Conservation (phyloP, 805 yeast species). For the Kodamaea hsintzibuensis region DNA sequence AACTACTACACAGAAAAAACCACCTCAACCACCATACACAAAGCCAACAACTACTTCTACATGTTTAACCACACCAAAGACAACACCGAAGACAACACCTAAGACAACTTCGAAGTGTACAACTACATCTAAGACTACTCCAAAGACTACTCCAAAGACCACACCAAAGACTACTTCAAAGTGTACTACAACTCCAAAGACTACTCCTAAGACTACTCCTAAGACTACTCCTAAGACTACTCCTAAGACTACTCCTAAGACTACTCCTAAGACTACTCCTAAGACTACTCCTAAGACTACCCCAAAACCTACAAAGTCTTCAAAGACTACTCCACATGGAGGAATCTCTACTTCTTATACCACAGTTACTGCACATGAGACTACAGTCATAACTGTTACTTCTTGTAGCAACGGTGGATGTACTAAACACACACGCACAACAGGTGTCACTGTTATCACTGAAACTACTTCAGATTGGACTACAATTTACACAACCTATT, state of each 20-base stretch:
- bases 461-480: slow-evolving; percentile 9
- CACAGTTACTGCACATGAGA: slow-evolving; percentile 10
- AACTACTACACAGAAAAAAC: no score
- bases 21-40: not conserved
- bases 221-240: slow-evolving; percentile 6
- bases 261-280: slow-evolving; percentile 1
- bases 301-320: not conserved
- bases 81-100: not conserved
- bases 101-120: slow-evolving; percentile 1
- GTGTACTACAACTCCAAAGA: slow-evolving; percentile 7
- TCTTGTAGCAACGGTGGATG: slow-evolving; percentile 1
- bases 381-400: slow-evolving; percentile 4
- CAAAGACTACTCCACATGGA: not conserved
- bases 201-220: slow-evolving; percentile 5
- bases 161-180: not conserved
- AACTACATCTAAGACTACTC: slow-evolving; percentile 2
- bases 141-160: not conserved
- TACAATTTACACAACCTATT: slow-evolving; percentile 18
- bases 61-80: slow-evolving; percentile 3
- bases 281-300: slow-evolving; percentile 10
- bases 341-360: slow-evolving; percentile 2
- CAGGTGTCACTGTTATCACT: slow-evolving; percentile 14
- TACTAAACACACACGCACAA: not conserved
- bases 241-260: not conserved
- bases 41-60: slow-evolving; percentile 1